Evolutionary conservation across 2,329 filamentous ascomycete genomes (phyloP), one percentile per base, ranked within the genome.

Genomic region (Zymoseptoria brevis): DNA sequence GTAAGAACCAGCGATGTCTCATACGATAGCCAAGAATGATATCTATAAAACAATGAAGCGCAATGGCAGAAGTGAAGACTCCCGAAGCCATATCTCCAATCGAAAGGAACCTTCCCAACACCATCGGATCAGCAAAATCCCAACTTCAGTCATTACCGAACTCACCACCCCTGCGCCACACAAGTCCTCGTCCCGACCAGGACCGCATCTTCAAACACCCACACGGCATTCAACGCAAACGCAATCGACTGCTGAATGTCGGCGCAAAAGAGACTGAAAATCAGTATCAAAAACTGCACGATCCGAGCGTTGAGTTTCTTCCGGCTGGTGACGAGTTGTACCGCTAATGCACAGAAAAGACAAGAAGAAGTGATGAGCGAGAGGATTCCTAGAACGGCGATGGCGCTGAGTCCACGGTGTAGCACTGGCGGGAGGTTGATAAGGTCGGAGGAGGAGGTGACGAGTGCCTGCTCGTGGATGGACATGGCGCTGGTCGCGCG

Each of bases 251-350:
- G 86, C 66, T 87, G 83, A 57, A 87, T 79, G 65, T 89, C 86
- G 61, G 86, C 85, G 22, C 87, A 74, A 4, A 88, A 75, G 0
- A 89, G 78, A 68, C 88, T 88, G 72, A 86, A 83, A 59, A 88
- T 85, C 2, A 89, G 76, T 1, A 88, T 75, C 21, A 88, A 76
- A 68, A 88, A 87, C 70, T 88, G 86, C 63, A 87, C 87, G 0
- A 79, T 58, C 64, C 68, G 48, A 63, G 68, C 54, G 63, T 66
- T 60, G 70, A 60, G 72, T 57, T 72, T 71, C 22, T 64, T 66
- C 45, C 68, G 66, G 73, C 73, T 76, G 49, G 64, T 68, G n/a
- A 80, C 64, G 59, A 81, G 75, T 26, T 77, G 75, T 66, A 77
- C 80, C 26, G 71, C 74, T 58, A 82, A 75, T 54, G 80, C 68